Base-by-base conservation (phyloP, 2,329 filamentous ascomycete species). In the Aureobasidium sp. region DNA sequence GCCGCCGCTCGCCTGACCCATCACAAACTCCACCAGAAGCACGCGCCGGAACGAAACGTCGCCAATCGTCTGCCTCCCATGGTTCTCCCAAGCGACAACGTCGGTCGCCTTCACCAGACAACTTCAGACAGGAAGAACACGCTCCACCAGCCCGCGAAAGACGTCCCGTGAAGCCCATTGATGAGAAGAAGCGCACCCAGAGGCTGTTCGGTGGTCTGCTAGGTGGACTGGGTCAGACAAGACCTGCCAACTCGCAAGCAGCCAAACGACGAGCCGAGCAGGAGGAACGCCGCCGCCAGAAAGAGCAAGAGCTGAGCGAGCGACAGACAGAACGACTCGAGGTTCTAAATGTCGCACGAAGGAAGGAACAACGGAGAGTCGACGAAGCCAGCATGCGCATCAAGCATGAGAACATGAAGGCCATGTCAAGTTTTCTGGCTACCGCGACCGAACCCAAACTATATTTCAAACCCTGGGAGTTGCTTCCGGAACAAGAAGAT, bases 391-490 rank as follows among this genome's bases (percentile, higher is more conserved):
- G 50, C 64, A 94, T 96, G 88, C 81, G 79, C 61, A 82, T 85
- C 51, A 85, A 85, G 61, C 92, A 97, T 73, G 76, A 81, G 57
- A 90, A 89, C 69, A 77, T 91, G 76, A 77, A 89, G 48, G 82
- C 86, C 30, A 82, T 81, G 75, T 91, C 93, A 34, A 82, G 84
- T 60, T 93, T 87, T 69, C 76, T 97, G 53, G 80, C 81, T 66
- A 97, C 93, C 5, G 84, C 78, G 66, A 77, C 86, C 42, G 79
- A 86, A 67, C 93, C 93, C 3, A 82, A 77, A 66, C 78, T 97
- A 91, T 93, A 88, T 73, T 97, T 94, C 74, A 86, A 87, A 49
- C 93, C 93, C 0, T 95, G 89, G 87, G 85, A 91, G 67, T 79
- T 89, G 61, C 85, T 84, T 36, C 73, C 78, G 5, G 80, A 83